Conservation (phyloP, 352 stramenopile genomes). For the Phytophthora macrochlamydospora region DNA sequence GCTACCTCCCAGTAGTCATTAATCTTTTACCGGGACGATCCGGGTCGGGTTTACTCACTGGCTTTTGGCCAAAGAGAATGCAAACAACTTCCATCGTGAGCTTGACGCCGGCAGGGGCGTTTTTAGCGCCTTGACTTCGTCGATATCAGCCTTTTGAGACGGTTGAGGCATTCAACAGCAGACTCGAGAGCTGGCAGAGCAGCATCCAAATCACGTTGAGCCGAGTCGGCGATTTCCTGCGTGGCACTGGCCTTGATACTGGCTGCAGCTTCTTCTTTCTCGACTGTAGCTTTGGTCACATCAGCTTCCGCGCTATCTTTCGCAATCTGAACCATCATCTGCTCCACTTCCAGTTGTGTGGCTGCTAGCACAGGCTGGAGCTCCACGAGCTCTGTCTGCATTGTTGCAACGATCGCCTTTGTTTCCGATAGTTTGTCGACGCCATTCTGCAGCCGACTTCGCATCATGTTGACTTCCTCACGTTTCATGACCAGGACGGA, state of each 20-base stretch:
- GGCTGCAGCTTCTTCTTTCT: conserved; percentile 89
- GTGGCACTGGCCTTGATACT: conserved; percentile 87
- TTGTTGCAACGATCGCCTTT: conserved; percentile 79
- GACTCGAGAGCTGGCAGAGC: conserved; percentile 87
- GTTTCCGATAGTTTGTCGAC: conserved; percentile 89
- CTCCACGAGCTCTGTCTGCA: conserved; percentile 86
- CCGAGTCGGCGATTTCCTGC: conserved; percentile 91
- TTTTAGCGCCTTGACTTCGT: conserved; percentile 93
- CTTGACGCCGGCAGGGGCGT: conserved; percentile 90
- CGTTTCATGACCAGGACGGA: conserved; percentile 87
- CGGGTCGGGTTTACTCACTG: conserved; percentile 86
- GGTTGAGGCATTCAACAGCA: conserved; percentile 89
- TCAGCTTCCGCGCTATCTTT: conserved; percentile 91
- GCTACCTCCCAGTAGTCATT: conserved; percentile 92
- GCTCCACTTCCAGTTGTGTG: conserved; percentile 84
- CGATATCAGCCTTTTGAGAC: conserved; percentile 92
- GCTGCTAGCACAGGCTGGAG: conserved; percentile 78
- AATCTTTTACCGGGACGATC: conserved; percentile 91
- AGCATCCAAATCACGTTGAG: conserved; percentile 87
- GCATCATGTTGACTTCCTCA: conserved; percentile 91
- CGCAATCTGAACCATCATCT: conserved; percentile 92
- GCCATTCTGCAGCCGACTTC: conserved; percentile 81
- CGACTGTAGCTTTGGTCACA: conserved; percentile 81
- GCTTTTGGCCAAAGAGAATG: conserved; percentile 92
- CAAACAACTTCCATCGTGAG: conserved; percentile 94